Conservation (phyloP, 2,329 filamentous ascomycete species). For the Paramyrothecium sp. region DNA sequence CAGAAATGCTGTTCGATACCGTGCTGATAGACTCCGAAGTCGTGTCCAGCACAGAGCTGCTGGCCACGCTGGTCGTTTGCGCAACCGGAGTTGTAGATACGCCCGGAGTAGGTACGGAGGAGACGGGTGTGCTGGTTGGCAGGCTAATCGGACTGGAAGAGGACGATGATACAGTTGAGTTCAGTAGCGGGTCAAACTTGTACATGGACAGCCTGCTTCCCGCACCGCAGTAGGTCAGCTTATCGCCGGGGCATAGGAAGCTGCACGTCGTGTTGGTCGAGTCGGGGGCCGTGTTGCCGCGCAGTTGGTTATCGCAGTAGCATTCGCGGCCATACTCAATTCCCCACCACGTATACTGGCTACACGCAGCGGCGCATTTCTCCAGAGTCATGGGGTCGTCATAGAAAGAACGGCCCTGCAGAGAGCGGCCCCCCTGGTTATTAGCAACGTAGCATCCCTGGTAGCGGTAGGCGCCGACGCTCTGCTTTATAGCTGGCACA, state of each 20-base stretch:
- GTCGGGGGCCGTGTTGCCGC: slow-evolving; percentile 22
- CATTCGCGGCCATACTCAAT: slow-evolving; percentile 34
- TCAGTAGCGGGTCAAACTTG: slow-evolving; percentile 7
- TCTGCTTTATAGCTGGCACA: neutral
- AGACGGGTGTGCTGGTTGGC: neutral
- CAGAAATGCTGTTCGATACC: neutral
- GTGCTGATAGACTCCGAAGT: neutral
- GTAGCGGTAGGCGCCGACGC: slow-evolving; percentile 1
- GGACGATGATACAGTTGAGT: neutral
- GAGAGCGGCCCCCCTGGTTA: neutral
- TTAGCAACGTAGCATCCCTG: neutral
- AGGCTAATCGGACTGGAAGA: neutral
- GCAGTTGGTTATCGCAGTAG: slow-evolving; percentile 33
- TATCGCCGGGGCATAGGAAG: slow-evolving; percentile 29
- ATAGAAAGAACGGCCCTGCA: neutral
- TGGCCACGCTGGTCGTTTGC: neutral
- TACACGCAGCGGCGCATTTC: neutral
- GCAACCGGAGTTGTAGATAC: neutral
- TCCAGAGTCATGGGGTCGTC: slow-evolving; percentile 2
- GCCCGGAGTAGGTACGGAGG: neutral
- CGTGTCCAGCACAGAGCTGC: neutral
- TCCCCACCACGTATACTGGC: neutral
- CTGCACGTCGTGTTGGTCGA: slow-evolving; percentile 29
- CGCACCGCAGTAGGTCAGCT: slow-evolving; percentile 32
- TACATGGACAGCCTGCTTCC: slow-evolving; percentile 31